A percentile compares a stretch with the other conserved stretches of the same genome.
These are phyloP conservation scores for Tremellales sp. DNA, from an alignment of 1,284 basidiomycete species.

Conservation along the genomic window DNA sequence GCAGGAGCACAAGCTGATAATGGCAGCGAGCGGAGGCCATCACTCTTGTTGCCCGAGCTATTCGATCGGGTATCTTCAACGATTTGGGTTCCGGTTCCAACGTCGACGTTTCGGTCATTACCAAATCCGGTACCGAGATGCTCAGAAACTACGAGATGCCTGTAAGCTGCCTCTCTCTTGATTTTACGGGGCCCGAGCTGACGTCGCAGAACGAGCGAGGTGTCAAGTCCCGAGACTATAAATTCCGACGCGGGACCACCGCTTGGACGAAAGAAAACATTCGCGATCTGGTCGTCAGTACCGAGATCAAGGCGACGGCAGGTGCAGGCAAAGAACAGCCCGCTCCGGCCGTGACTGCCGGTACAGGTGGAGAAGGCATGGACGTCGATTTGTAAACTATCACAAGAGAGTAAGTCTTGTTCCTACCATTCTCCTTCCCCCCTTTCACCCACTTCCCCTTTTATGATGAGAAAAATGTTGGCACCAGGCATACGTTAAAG, in stretches of 20 bases:
- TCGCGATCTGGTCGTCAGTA: constrained; percentile 64
- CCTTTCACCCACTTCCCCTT: constrained; percentile 1
- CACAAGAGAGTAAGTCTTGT: background rate
- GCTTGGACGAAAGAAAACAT: constrained; percentile 79
- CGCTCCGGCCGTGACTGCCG: constrained; percentile 24
- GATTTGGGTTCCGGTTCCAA: constrained; percentile 97
- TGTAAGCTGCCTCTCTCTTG: constrained; percentile 36
- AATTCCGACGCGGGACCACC: constrained; percentile 80
- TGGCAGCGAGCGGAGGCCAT: constrained; percentile 79
- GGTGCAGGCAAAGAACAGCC: constrained; percentile 43
- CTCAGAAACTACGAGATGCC: constrained; percentile 86
- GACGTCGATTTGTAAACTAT: constrained; percentile 30
- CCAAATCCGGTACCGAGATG: constrained; percentile 75
- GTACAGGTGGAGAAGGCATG: constrained; percentile 33
- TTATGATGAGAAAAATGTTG: constrained; percentile 39
- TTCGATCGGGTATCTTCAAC: constrained; percentile 97
- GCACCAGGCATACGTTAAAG: constrained; percentile 43
- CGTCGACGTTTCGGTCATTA: constrained; percentile 94
- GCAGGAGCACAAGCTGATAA: constrained; percentile 3
- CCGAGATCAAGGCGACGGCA: constrained; percentile 56
- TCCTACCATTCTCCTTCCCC: background rate
- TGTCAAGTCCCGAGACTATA: constrained; percentile 74
- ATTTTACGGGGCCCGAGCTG: constrained; percentile 1
- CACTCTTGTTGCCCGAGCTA: constrained; percentile 75
- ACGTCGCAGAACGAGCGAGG: constrained; percentile 63